These are phyloP conservation scores for Colletotrichum sp. DNA, from an alignment of 2,329 filamentous ascomycete genomes.

Conservation along the genomic window DNA sequence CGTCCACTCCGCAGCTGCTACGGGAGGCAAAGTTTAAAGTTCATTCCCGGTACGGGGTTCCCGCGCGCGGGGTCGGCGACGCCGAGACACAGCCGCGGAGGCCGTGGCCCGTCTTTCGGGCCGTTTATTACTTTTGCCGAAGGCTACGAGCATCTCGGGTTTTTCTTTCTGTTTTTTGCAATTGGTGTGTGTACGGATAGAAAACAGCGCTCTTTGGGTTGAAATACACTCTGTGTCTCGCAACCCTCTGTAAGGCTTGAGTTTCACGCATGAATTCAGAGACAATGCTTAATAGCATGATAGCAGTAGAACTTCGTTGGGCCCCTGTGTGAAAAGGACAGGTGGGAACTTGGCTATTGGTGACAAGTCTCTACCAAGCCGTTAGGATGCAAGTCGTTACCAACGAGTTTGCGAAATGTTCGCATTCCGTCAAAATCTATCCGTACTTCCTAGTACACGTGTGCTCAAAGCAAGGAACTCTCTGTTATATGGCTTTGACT, in stretches of 20 bases:
- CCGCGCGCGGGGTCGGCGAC: background rate
- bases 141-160: background rate
- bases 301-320: too few relatives aligned
- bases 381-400: too few relatives aligned
- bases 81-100: background rate
- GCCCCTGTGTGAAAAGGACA: too few relatives aligned
- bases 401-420: too few relatives aligned
- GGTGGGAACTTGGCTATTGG: too few relatives aligned
- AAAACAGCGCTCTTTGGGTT: background rate
- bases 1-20: background rate
- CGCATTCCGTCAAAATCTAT: too few relatives aligned
- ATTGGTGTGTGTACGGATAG: background rate
- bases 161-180: background rate
- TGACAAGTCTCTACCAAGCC: too few relatives aligned
- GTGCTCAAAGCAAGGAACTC: too few relatives aligned
- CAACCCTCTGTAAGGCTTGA: background rate
- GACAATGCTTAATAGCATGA: background rate
- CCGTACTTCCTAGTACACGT: too few relatives aligned
- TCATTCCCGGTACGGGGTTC: background rate
- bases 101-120: background rate
- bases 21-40: background rate
- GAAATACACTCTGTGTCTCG: rapidly evolving
- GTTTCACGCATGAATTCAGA: background rate
- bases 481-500: background rate
- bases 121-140: background rate